A percentile compares a stretch with the other conserved stretches of the same genome.
These are phyloP conservation scores for Lagerstroemia speciosa DNA, from an alignment of 345 rosid genomes.

Conservation along the genomic window DNA sequence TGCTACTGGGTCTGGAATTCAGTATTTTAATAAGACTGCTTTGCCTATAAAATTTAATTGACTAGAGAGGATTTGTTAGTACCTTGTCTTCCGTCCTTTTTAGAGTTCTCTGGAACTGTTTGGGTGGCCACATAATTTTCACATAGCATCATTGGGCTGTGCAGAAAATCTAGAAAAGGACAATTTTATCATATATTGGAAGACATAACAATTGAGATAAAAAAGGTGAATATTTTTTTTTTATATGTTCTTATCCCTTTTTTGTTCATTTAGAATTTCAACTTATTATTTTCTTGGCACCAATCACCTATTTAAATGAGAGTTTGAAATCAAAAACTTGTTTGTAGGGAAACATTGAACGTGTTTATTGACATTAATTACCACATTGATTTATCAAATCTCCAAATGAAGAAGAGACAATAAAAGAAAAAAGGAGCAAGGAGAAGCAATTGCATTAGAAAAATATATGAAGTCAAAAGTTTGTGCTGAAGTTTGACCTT, in stretches of 20 bases:
- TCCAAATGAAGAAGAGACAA: too few relatives aligned
- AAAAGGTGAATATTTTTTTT: neutral
- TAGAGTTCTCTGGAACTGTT: neutral
- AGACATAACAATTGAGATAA: neutral
- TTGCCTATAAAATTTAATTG: neutral
- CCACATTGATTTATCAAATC: neutral
- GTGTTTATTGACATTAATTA: neutral
- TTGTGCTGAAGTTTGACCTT: neutral
- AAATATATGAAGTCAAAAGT: neutral
- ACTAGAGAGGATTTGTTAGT: neutral
- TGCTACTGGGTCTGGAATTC: neutral
- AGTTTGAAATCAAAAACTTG: neutral
- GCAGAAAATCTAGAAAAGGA: neutral
- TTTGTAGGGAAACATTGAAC: neutral
- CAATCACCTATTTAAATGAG: neutral
- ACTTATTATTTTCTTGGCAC: neutral
- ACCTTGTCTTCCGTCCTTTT: neutral
- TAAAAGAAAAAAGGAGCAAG: neutral
- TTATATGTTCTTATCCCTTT: neutral
- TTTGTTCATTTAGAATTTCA: neutral
- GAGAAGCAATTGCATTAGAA: neutral
- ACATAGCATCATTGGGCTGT: too few relatives aligned
- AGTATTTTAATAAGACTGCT: neutral
- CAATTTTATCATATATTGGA: neutral
- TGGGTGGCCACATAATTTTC: neutral